Percentiles rank a stretch among this genome's conserved stretches.
These are phyloP conservation scores for Colletotrichum agaves DNA, from an alignment of 2,329 filamentous ascomycete species.

Conservation along the genomic window DNA sequence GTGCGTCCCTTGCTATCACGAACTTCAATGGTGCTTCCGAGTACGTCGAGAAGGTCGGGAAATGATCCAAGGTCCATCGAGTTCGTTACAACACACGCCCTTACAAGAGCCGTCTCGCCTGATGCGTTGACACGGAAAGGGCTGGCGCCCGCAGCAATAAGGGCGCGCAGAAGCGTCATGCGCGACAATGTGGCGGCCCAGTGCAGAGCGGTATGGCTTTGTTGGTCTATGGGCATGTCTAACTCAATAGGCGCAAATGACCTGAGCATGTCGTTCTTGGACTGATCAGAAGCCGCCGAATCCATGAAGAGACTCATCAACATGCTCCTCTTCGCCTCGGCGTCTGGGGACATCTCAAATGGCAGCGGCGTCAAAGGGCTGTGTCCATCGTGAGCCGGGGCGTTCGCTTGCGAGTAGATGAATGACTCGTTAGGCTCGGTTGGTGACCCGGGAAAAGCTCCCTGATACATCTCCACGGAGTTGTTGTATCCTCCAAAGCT, in stretches of 20 bases:
- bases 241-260: constrained; percentile 83
- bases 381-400: constrained; percentile 55
- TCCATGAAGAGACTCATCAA: constrained; percentile 88
- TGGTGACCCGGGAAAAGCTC: constrained; percentile 74
- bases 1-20: constrained; percentile 90
- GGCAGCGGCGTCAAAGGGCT: constrained; percentile 74
- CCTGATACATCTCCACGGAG: constrained; percentile 58
- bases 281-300: constrained; percentile 73
- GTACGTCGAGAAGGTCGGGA: constrained; percentile 86
- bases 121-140: constrained; percentile 88
- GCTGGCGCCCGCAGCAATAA: constrained; percentile 86
- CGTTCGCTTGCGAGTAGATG: constrained; percentile 66
- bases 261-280: constrained; percentile 80
- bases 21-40: constrained; percentile 90
- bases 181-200: constrained; percentile 96
- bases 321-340: constrained; percentile 82
- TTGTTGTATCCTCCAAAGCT: constrained; percentile 66
- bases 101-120: constrained; percentile 93
- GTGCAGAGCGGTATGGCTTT: constrained; percentile 89
- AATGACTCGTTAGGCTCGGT: constrained; percentile 87
- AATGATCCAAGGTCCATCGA: constrained; percentile 93
- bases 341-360: constrained; percentile 69
- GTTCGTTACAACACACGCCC: constrained; percentile 92
- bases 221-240: constrained; percentile 91
- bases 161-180: constrained; percentile 80